A percentile compares a stretch with the other conserved stretches of the same genome.
phyloP scores from a whole-genome alignment of 148 eudicot genomes.

The Hydrangea macrophylla region DNA sequence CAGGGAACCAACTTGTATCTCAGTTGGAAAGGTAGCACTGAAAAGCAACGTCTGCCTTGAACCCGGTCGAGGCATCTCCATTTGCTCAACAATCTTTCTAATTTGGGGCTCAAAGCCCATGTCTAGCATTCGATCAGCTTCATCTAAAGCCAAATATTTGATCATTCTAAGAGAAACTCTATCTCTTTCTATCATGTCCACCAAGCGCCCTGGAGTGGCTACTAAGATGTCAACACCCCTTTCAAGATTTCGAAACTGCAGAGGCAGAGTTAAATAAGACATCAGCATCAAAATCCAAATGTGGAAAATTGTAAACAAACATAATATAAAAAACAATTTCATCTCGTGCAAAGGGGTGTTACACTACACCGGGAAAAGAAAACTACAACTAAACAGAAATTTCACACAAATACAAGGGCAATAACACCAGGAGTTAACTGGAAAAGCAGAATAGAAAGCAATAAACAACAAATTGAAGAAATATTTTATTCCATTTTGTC shows the following conservation, averaged over 20 bases:
- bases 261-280: background rate
- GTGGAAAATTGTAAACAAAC: background rate
- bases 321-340: background rate
- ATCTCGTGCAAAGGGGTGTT: background rate
- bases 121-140: constrained; percentile 93
- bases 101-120: constrained; percentile 96
- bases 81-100: constrained; percentile 70
- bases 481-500: too few relatives aligned
- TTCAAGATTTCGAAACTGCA: constrained; percentile 62
- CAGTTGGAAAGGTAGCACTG: constrained; percentile 90
- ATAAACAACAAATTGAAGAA: too few relatives aligned
- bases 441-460: too few relatives aligned
- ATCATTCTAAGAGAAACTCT: constrained; percentile 59
- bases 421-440: too few relatives aligned
- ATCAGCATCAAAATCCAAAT: background rate
- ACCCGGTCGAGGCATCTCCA: constrained; percentile 83
- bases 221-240: constrained; percentile 87
- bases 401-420: constrained; percentile 4
- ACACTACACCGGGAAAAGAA: background rate
- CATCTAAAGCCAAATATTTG: constrained; percentile 75
- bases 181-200: constrained; percentile 75
- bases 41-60: constrained; percentile 87
- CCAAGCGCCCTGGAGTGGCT: constrained; percentile 87
- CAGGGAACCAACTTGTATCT: constrained; percentile 60
- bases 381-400: too few relatives aligned